Conservation (phyloP, 371 early-diverging fungal genomes). For the Mortierella sp. region DNA sequence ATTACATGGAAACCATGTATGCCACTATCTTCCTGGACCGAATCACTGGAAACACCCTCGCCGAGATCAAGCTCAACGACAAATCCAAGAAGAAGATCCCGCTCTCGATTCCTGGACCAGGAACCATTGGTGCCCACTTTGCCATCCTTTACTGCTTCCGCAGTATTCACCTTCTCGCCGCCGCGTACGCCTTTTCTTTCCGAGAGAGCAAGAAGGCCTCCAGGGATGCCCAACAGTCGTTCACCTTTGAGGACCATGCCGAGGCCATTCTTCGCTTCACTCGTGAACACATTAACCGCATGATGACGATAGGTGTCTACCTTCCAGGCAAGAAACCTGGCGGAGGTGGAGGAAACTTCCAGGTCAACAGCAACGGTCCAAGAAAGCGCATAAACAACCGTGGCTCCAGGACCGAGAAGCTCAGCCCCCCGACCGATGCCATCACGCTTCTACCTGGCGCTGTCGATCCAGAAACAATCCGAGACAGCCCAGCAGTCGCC, state of each 20-base stretch:
- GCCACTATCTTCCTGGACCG: constrained; percentile 33
- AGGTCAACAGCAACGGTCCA: background rate
- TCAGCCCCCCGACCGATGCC: background rate
- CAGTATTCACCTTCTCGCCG: constrained; percentile 46
- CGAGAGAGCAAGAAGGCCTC: constrained; percentile 27
- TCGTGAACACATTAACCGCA: constrained; percentile 54
- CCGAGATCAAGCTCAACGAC: constrained; percentile 48
- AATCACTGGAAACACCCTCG: constrained; percentile 23
- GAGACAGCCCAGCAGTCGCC: background rate
- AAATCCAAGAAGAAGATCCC: constrained; percentile 24
- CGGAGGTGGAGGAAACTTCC: background rate
- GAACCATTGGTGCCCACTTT: constrained; percentile 39
- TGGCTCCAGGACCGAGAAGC: background rate
- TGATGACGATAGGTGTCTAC: constrained; percentile 39
- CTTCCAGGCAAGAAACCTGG: constrained; percentile 18
- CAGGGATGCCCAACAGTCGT: constrained; percentile 24
- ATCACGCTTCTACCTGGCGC: background rate
- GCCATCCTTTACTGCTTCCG: constrained; percentile 48
- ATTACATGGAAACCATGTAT: constrained; percentile 29
- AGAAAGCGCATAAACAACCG: background rate
- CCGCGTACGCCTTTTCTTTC: constrained; percentile 33
- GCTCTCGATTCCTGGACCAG: constrained; percentile 38
- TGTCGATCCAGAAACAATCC: background rate
- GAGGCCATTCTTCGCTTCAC: constrained; percentile 48
- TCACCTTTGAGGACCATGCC: constrained; percentile 54